Evolutionary conservation across 495 filamentous ascomycete genomes (phyloP), one percentile per base, ranked within the genome.

Genomic region (Hypomontagnella submonticulosa): DNA sequence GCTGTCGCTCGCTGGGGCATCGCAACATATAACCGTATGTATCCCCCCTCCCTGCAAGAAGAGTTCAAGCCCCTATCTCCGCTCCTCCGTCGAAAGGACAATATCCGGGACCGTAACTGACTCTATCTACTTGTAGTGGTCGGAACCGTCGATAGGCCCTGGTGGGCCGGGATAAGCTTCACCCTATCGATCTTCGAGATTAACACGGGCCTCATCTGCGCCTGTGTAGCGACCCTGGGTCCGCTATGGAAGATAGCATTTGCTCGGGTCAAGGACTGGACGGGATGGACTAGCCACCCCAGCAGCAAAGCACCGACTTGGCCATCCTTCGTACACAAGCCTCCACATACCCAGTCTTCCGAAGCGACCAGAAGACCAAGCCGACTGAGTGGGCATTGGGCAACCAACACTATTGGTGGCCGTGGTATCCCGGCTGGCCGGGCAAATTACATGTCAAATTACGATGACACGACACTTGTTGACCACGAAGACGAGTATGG

Each of bases 121-220:
- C 55, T 33, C 7, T 10, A 0, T 11, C 15, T 47, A 4, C 11
- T 6, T 19, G n/a, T 19, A 68, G 66, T 55, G 43, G 43, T 63
- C 30, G 59, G 54, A 16, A 60, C 59, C 11, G 32, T 47, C 8
- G 70, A 74, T 47, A 71, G 61, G 13, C 46, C 68, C 4, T 69
- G 66, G 62, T 70, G 57, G 51, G 67, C 66, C 12, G 74, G 71
- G 8, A 49, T 70, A 8, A 72, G 64, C 56, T 71, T 70, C 61
- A 65, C 69, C 41, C 36, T 72, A 27, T 72, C 70, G 12, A 69
- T 76, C n/a, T 51, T 78, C 49, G 76, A 78, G 57, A 69, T 77
- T 50, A 73, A 78, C 66, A 76, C 69, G 15, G 76, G 76, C n/a
- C 69, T 78, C 47, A 72, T 76, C 41, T 78, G 76, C 54, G 71